phyloP scores from a whole-genome alignment of 2,329 filamentous ascomycete genomes.

The Paraphoma sp. region DNA sequence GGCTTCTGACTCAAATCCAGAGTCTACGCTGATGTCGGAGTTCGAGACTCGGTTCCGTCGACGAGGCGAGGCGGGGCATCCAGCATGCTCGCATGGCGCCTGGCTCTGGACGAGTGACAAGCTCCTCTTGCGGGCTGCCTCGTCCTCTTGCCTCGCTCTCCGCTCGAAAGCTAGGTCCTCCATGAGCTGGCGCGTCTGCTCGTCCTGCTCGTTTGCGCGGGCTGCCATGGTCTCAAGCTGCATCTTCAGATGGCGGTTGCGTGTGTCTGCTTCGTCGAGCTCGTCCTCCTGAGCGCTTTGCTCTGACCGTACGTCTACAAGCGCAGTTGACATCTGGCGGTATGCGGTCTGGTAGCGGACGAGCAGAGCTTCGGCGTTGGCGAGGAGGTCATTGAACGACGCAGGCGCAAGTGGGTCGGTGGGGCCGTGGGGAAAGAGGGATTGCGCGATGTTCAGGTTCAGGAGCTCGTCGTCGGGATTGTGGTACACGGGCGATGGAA shows the following conservation, averaged over 20 bases:
- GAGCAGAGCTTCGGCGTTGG: slow-evolving; percentile 63
- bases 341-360: slow-evolving; percentile 64
- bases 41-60: slow-evolving; percentile 44
- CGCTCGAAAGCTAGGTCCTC: slow-evolving; percentile 45
- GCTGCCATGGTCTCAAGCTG: slow-evolving; percentile 67
- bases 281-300: slow-evolving; percentile 66
- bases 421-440: slow-evolving; percentile 61
- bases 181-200: slow-evolving; percentile 54
- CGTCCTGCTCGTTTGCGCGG: slow-evolving; percentile 62
- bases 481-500: slow-evolving; percentile 41
- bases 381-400: slow-evolving; percentile 63
- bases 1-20: slow-evolving; percentile 65
- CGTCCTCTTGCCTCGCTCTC: slow-evolving; percentile 41
- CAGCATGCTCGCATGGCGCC: slow-evolving; percentile 21
- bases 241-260: slow-evolving; percentile 63
- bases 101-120: slow-evolving; percentile 35
- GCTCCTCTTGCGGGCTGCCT: slow-evolving; percentile 41
- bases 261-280: slow-evolving; percentile 65
- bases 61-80: slow-evolving; percentile 24
- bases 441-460: slow-evolving; percentile 60
- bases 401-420: slow-evolving; percentile 58
- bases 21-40: slow-evolving; percentile 55
- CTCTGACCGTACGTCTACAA: slow-evolving; percentile 61
- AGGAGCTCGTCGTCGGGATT: slow-evolving; percentile 57
- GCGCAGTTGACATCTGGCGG: slow-evolving; percentile 48